Base-by-base conservation (phyloP, 345 rosid species). In the Anacardium occidentale region DNA sequence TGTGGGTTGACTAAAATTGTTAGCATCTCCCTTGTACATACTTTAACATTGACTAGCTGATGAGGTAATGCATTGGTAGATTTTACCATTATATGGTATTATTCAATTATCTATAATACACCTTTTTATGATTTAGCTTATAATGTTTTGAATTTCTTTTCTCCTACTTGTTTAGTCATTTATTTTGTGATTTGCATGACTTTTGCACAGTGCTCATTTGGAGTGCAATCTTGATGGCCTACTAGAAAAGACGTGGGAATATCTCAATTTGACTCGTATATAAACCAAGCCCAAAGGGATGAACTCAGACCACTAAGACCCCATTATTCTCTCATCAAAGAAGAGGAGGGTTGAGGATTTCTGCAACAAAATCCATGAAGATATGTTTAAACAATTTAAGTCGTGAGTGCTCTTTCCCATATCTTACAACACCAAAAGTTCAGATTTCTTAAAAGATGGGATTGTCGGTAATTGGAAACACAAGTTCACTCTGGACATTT, bases 191-290 rank as follows among this genome's bases (percentile, higher is more conserved):
- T 52, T 71, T 81, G n/a, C n/a, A n/a, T n/a, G n/a, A n/a, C n/a
- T n/a, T n/a, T n/a, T n/a, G n/a, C n/a, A n/a, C n/a, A n/a, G n/a
- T n/a, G n/a, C n/a, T n/a, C n/a, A n/a, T n/a, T 83, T 95, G 73
- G 98, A 95, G 77, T 95, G 99, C 98, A 95, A 95, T 79, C 90
- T 94, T 58, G 97, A 94, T 54, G 97, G 98, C 56, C 86, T 94
- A 75, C 83, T 92, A 56, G 97, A 94, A 29, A 92, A 86, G 85
- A 78, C 92, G 77, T 94, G 97, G 97, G 98, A 94, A 75, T 92
- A 94, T 85, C 89, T 94, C 61, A 18, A 78, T 74, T 76, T 94
- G 56, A 94, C 98, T 82, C 89, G 97, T 70, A 94, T 94, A 75
- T 91, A 89, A 80, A 94, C 98, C 10, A 94, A 92, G 76, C 98